Conservation (phyloP, 1,284 basidiomycete genomes). For the Apiotrichum mycotoxinovorans region DNA sequence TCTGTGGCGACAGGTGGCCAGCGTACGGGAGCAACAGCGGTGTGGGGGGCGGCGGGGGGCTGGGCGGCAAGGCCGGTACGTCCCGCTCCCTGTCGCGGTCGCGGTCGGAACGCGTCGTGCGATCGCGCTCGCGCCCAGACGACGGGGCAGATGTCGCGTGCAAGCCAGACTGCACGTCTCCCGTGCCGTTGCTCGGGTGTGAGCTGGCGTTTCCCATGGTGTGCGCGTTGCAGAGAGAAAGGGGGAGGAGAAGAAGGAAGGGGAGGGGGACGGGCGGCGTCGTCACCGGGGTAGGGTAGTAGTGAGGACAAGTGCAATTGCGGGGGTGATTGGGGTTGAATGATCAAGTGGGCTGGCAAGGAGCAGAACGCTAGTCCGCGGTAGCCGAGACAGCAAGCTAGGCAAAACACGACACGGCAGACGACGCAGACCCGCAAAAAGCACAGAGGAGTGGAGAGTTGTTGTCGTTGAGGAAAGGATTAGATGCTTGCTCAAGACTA, state of each 20-base stretch:
- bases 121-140: not conserved
- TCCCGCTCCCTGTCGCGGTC: conserved; percentile 24
- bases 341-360: no score
- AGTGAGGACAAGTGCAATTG: no score
- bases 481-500: no score
- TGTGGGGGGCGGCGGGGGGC: conserved; percentile 62
- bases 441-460: no score
- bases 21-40: conserved; percentile 53
- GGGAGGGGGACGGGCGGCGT: not conserved
- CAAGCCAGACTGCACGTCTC: conserved; percentile 7
- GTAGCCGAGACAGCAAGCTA: no score
- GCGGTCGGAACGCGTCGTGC: conserved; percentile 3
- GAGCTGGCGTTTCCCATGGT: conserved; percentile 36
- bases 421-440: no score
- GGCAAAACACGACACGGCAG: no score
- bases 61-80: conserved; percentile 30
- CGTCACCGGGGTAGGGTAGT: no score
- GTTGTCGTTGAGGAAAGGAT: no score
- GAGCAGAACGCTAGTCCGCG: no score
- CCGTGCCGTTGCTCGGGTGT: not conserved
- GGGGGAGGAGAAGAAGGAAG: not conserved
- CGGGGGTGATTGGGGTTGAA: no score
- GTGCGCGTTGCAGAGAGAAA: not conserved
- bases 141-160: not conserved
- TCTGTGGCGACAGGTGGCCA: conserved; percentile 80